Percentiles rank a stretch among this genome's conserved stretches.
Evolutionary conservation across 768 basidiomycete genomes (phyloP).

Genomic region (Termitomyces bulborhizus): DNA sequence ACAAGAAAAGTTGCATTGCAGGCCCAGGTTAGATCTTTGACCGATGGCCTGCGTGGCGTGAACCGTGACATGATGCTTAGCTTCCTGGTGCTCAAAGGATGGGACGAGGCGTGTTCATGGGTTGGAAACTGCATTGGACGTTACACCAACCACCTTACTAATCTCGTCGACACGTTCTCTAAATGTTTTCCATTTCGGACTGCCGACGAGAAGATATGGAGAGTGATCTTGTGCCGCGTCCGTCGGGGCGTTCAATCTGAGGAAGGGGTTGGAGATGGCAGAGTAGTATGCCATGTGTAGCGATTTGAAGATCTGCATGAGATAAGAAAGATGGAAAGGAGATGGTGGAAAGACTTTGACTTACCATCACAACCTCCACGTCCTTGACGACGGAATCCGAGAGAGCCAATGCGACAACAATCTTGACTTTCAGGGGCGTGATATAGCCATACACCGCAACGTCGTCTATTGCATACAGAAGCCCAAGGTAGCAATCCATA

Average conservation of each 20-base stretch:
- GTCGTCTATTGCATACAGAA: conserved; percentile 89
- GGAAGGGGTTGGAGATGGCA: conserved; percentile 82
- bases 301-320: conserved; percentile 73
- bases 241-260: conserved; percentile 50
- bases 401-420: conserved; percentile 73
- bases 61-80: conserved; percentile 12
- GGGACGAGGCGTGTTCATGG: conserved; percentile 5
- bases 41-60: conserved; percentile 18
- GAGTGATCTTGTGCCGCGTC: conserved; percentile 47
- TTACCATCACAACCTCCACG: conserved; percentile 67
- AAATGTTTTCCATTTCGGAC: conserved; percentile 64
- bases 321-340: background rate
- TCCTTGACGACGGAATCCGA: conserved; percentile 81
- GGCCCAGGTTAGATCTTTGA: conserved; percentile 12
- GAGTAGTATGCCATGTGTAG: conserved; percentile 84
- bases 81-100: background rate
- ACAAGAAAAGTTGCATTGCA: conserved; percentile 11
- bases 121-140: conserved; percentile 18
- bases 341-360: conserved; percentile 16
- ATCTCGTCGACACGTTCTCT: conserved; percentile 72
- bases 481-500: conserved; percentile 76
- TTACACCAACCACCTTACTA: conserved; percentile 48
- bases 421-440: conserved; percentile 83
- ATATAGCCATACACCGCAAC: conserved; percentile 91
- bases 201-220: conserved; percentile 53